Percentiles rank a stretch among this genome's conserved stretches.
phyloP scores from a whole-genome alignment of 345 rosid species.

The Dovyalis caffra region DNA sequence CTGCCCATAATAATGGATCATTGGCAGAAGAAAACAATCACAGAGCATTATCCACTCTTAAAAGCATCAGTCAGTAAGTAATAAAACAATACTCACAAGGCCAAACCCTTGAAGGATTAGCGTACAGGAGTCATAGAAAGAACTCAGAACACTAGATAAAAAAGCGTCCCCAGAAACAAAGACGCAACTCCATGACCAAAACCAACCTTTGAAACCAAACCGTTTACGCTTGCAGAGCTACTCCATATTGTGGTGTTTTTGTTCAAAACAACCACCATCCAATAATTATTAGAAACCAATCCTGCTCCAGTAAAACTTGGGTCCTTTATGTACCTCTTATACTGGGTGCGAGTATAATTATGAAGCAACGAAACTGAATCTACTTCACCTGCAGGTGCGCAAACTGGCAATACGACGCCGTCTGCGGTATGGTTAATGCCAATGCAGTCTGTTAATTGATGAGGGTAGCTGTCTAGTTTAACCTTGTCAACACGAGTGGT shows the following conservation, averaged over 20 bases:
- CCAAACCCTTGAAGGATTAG: too few relatives aligned
- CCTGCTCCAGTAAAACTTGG: constrained; percentile 58
- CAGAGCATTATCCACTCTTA: too few relatives aligned
- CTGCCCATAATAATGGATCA: too few relatives aligned
- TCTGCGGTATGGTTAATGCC: background rate
- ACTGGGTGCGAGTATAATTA: constrained; percentile 58
- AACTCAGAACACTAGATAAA: background rate
- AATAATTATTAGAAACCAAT: constrained; percentile 55
- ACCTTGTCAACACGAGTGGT: background rate
- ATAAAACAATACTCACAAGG: too few relatives aligned
- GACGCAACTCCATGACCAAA: background rate
- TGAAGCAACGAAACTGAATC: background rate
- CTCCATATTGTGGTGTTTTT: constrained; percentile 22
- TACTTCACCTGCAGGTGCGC: background rate
- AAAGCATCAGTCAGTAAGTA: too few relatives aligned
- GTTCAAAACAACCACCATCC: constrained; percentile 71
- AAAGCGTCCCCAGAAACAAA: constrained; percentile 14
- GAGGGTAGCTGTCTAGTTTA: background rate
- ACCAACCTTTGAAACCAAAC: constrained; percentile 13
- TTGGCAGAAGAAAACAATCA: too few relatives aligned
- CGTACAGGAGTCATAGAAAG: too few relatives aligned
- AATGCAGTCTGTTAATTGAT: background rate
- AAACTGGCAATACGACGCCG: background rate
- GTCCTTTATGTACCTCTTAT: constrained; percentile 52
- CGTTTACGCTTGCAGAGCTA: too few relatives aligned